phyloP scores from a whole-genome alignment of 495 filamentous ascomycete species.

The Neurospora intermedia region DNA sequence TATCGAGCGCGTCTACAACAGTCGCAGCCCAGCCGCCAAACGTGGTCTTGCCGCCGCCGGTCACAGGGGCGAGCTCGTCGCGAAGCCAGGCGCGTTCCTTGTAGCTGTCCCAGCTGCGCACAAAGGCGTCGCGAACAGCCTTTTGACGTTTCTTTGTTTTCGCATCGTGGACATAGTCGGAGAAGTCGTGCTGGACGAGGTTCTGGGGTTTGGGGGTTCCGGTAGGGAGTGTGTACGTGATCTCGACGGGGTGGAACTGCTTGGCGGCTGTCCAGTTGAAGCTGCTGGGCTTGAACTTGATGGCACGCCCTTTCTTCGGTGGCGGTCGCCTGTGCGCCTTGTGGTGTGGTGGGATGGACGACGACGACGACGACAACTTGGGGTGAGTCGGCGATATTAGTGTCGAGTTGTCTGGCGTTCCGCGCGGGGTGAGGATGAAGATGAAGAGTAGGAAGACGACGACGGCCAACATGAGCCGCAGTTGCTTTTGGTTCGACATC shows the following conservation, averaged over 20 bases:
- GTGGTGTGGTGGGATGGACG: too few species aligned
- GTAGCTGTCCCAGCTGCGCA: conserved; percentile 67
- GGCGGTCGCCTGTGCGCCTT: too few species aligned
- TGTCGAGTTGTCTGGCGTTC: too few species aligned
- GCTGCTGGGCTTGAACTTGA: conserved; percentile 13
- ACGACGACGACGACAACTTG: too few species aligned
- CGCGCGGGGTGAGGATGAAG: too few species aligned
- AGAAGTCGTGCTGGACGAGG: conserved; percentile 54
- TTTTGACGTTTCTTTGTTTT: conserved; percentile 7
- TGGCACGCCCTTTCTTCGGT: too few species aligned
- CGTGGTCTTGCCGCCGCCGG: conserved; percentile 43
- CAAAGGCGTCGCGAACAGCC: conserved; percentile 56
- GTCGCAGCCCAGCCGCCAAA: conserved; percentile 80
- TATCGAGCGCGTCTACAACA: conserved; percentile 68
- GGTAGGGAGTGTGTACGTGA: conserved; percentile 53
- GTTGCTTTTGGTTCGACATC: too few species aligned
- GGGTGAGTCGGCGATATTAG: too few species aligned
- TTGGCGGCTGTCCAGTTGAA: conserved; percentile 48
- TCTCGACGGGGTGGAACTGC: conserved; percentile 50
- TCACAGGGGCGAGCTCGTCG: conserved; percentile 64
- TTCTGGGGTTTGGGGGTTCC: conserved; percentile 42
- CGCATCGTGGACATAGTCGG: conserved; percentile 38
- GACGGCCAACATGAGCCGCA: too few species aligned
- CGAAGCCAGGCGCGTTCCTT: conserved; percentile 62
- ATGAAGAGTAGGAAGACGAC: too few species aligned